Conservation (phyloP, 371 early-diverging fungal genomes). For the Amoeboaphelidium protococcarum region DNA sequence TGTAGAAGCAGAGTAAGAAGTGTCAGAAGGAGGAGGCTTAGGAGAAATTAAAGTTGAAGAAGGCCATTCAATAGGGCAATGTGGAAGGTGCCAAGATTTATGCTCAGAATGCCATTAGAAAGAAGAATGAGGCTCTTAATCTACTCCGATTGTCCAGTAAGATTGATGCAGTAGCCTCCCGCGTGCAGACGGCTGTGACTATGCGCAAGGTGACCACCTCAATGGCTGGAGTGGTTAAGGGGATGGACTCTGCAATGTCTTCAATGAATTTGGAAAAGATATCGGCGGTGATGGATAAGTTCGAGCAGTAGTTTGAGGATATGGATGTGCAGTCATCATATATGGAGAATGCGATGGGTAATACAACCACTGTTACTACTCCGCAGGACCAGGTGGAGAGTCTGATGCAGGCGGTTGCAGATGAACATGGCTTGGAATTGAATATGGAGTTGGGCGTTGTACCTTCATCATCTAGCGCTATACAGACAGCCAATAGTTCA, state of each 20-base stretch:
- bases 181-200: slow-evolving; percentile 81
- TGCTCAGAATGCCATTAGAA: slow-evolving; percentile 85
- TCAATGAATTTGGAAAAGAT: slow-evolving; percentile 83
- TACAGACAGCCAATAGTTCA: neutral
- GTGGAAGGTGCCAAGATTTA: slow-evolving; percentile 79
- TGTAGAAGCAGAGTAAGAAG: slow-evolving; percentile 55
- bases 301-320: slow-evolving; percentile 76
- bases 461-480: slow-evolving; percentile 17
- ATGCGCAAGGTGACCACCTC: slow-evolving; percentile 47
- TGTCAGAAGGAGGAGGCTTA: slow-evolving; percentile 51
- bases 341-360: slow-evolving; percentile 71
- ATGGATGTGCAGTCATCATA: slow-evolving; percentile 71
- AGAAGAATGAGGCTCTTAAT: slow-evolving; percentile 78
- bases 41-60: slow-evolving; percentile 65
- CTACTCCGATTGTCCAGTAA: slow-evolving; percentile 56
- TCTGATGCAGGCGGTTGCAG: slow-evolving; percentile 76
- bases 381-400: slow-evolving; percentile 74
- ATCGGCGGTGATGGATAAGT: slow-evolving; percentile 75
- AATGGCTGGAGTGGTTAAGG: slow-evolving; percentile 63
- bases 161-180: slow-evolving; percentile 68
- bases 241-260: slow-evolving; percentile 70
- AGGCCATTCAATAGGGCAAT: slow-evolving; percentile 79
- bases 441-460: slow-evolving; percentile 25
- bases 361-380: slow-evolving; percentile 54
- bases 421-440: slow-evolving; percentile 67